Evolutionary conservation across 139 green algal genomes (phyloP).

Genomic region (Chlorella sp.): DNA sequence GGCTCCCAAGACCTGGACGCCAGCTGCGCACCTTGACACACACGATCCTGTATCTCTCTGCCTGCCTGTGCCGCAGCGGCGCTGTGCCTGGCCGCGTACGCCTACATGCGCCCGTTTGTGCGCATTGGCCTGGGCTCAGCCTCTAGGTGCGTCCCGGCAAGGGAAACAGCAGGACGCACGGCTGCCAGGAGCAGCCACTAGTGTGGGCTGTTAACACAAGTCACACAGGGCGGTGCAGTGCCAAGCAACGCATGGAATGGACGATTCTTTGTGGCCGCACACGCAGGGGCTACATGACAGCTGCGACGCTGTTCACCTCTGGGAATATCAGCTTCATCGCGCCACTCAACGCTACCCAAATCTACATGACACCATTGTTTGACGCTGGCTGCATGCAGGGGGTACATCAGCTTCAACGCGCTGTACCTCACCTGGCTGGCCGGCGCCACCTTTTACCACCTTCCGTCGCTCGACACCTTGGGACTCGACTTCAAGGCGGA

Average conservation of each 20-base stretch:
- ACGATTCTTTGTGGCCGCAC: too few relatives aligned
- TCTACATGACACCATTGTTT: background rate
- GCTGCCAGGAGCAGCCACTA: background rate
- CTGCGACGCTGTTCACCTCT: too few relatives aligned
- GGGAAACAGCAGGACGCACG: background rate
- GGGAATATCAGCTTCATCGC: background rate
- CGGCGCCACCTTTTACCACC: conserved; percentile 75
- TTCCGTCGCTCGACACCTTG: conserved; percentile 64
- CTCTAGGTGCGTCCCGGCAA: conserved; percentile 1
- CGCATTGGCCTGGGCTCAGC: conserved; percentile 3
- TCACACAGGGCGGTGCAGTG: background rate
- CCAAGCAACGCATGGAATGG: too few relatives aligned
- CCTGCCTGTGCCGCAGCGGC: background rate
- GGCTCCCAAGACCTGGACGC: background rate
- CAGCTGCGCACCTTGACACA: too few relatives aligned
- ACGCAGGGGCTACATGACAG: too few relatives aligned
- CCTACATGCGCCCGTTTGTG: background rate
- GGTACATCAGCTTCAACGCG: conserved; percentile 72
- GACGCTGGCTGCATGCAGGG: conserved; percentile 28
- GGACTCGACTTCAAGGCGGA: conserved; percentile 66
- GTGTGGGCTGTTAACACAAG: background rate
- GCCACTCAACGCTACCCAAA: background rate
- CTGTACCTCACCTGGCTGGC: conserved; percentile 82
- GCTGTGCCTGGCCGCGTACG: background rate
- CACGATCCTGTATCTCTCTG: background rate